phyloP scores from a whole-genome alignment of 2,329 filamentous ascomycete genomes.

The Alternaria metachromatica region DNA sequence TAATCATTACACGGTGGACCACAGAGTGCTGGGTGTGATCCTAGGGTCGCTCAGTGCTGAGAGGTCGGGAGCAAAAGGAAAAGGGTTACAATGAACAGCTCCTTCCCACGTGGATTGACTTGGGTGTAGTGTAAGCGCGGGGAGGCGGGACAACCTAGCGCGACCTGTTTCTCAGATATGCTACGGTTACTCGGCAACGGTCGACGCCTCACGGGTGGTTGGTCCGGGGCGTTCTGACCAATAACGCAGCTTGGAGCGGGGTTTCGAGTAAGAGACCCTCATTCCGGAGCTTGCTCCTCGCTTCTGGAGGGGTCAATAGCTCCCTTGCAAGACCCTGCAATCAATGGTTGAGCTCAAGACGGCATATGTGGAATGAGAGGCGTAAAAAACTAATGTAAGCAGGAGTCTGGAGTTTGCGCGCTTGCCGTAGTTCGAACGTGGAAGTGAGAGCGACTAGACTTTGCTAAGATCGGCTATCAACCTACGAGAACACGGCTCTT shows the following conservation, averaged over 20 bases:
- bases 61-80: not conserved
- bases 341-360: not conserved
- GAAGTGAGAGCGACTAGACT: constrained; percentile 1
- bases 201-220: not conserved
- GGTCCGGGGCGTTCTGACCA: not conserved
- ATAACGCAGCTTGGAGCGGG: not conserved
- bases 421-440: constrained; percentile 11
- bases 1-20: not conserved
- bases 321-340: constrained; percentile 1
- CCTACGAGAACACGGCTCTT: not conserved
- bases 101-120: constrained; percentile 11
- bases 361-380: constrained; percentile 3
- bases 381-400: not conserved
- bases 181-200: constrained; percentile 3
- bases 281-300: not conserved
- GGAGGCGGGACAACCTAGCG: constrained; percentile 9
- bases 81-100: not conserved
- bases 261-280: not conserved
- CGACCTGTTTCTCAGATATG: not conserved
- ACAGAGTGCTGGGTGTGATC: not conserved
- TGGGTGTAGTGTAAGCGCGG: constrained; percentile 10
- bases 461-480: not conserved
- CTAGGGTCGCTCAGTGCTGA: not conserved
- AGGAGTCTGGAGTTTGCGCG: not conserved
- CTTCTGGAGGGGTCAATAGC: not conserved